These are phyloP conservation scores for Colletotrichum filicis DNA, from an alignment of 2,329 filamentous ascomycete species.

Conservation along the genomic window DNA sequence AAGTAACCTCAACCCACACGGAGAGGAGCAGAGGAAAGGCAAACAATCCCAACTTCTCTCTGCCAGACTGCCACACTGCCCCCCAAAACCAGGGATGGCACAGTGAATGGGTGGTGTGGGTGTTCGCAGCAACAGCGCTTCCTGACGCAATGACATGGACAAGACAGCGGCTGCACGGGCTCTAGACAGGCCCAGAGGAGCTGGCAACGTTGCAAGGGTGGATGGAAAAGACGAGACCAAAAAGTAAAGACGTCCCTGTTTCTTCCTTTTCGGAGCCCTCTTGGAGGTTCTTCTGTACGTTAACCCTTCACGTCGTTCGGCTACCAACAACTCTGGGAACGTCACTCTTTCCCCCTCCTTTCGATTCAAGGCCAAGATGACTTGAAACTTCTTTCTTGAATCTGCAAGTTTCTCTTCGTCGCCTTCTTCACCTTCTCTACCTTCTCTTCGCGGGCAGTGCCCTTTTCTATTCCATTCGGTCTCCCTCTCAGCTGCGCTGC, in stretches of 20 bases:
- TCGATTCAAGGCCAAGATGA: conserved; percentile 26
- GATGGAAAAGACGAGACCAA: conserved; percentile 11
- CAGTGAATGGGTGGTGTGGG: background rate
- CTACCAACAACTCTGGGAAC: conserved; percentile 6
- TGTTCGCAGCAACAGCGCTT: conserved; percentile 10
- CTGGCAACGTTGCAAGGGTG: background rate
- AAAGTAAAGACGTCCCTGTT: background rate
- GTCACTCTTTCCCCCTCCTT: background rate
- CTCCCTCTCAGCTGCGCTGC: conserved; percentile 27
- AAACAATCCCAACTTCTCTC: background rate
- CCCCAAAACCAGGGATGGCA: background rate
- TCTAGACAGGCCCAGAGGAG: background rate
- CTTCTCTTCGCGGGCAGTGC: conserved; percentile 29
- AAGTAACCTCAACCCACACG: background rate
- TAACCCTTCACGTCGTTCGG: background rate
- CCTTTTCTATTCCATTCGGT: conserved; percentile 2
- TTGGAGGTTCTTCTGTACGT: background rate
- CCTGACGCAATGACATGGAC: conserved; percentile 31
- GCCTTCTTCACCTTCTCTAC: background rate
- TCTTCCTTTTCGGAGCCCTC: background rate
- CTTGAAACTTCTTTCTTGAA: conserved; percentile 22
- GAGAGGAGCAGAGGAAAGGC: background rate
- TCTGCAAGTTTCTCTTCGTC: conserved; percentile 1
- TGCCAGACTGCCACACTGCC: background rate
- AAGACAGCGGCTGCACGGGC: conserved; percentile 30